Evolutionary conservation across 306 rosid genomes (phyloP), one percentile per base, ranked within the genome.

Genomic region (Pueraria montana): DNA sequence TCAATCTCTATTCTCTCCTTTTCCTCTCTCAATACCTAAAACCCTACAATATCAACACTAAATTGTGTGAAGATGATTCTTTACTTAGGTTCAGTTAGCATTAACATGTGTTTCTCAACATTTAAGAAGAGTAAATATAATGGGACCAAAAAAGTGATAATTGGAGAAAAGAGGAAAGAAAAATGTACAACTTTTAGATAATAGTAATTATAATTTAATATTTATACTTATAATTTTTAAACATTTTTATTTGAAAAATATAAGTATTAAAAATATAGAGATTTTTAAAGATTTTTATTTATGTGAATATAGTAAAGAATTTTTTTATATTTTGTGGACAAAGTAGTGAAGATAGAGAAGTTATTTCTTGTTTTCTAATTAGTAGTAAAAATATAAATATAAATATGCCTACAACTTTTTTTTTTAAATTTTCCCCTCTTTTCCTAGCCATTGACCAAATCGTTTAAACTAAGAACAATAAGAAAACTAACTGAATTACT

Each of bases 181-280:
- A 70, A 52, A 52, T 20, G 82, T 24, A 66, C 64, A 55, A 56
- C 8, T 14, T 59, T 27, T 34, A 21, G 30, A 38, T 9, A 17
- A 16, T 43, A 69, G n/a, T n/a, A 21, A 59, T 23, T 56, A 59
- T 32, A 74, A 59, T 56, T 69, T 56, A 50, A 55, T 32, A 30
- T 32, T 64, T 52, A 45, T 30, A 46, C 61, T 48, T n/a, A 23
- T 11, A 43, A 62, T 40, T n/a, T 38, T 40, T 52, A 18, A 7
- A 72, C 40, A 50, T 63, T 78, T 78, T 43, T 30, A 64, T 73
- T 72, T 12, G 11, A 48, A 64, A 77, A 72, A 52, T 72, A 62
- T 62, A 40, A 43, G 17, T n/a, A n/a, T n/a, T n/a, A n/a, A n/a
- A n/a, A n/a, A n/a, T n/a, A n/a, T n/a, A n/a, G n/a, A n/a, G n/a